Conservation (phyloP, 768 basidiomycete genomes). For the Phylloporus sp. region DNA sequence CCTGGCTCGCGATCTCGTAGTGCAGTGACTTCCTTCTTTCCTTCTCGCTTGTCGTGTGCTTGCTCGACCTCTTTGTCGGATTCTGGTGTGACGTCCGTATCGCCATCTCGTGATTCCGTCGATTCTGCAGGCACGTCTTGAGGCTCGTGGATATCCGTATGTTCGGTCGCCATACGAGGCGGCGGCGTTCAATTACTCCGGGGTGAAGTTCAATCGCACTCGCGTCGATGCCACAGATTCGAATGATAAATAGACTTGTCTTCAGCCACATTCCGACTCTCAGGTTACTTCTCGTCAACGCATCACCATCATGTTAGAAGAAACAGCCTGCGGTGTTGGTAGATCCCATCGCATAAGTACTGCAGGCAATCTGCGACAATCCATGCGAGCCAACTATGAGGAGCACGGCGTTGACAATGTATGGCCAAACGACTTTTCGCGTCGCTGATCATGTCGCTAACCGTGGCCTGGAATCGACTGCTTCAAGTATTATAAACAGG, state of each 20-base stretch:
- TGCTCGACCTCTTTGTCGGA: constrained; percentile 5
- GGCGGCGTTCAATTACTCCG: too few relatives aligned
- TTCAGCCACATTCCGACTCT: too few relatives aligned
- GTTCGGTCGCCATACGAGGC: constrained; percentile 15
- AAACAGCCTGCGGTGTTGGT: constrained; percentile 7
- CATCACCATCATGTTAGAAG: constrained; percentile 4
- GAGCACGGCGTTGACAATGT: constrained; percentile 58
- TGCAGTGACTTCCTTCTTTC: constrained; percentile 16
- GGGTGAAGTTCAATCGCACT: too few relatives aligned
- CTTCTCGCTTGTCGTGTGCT: constrained; percentile 10
- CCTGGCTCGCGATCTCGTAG: constrained; percentile 44
- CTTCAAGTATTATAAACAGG: constrained; percentile 31
- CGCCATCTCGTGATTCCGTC: constrained; percentile 2
- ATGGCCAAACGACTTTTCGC: constrained; percentile 8
- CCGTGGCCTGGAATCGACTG: neutral
- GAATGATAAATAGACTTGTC: too few relatives aligned
- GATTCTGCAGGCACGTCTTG: constrained; percentile 2
- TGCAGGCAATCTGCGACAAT: constrained; percentile 28
- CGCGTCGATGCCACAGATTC: too few relatives aligned
- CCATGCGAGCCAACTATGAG: constrained; percentile 50
- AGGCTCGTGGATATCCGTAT: constrained; percentile 4
- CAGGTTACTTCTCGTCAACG: too few relatives aligned
- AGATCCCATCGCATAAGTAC: constrained; percentile 24
- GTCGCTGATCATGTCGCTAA: neutral
- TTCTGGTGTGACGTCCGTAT: constrained; percentile 10